These are phyloP conservation scores for Eimeria acervulina DNA, from an alignment of 169 alveolate genomes.

Conservation along the genomic window DNA sequence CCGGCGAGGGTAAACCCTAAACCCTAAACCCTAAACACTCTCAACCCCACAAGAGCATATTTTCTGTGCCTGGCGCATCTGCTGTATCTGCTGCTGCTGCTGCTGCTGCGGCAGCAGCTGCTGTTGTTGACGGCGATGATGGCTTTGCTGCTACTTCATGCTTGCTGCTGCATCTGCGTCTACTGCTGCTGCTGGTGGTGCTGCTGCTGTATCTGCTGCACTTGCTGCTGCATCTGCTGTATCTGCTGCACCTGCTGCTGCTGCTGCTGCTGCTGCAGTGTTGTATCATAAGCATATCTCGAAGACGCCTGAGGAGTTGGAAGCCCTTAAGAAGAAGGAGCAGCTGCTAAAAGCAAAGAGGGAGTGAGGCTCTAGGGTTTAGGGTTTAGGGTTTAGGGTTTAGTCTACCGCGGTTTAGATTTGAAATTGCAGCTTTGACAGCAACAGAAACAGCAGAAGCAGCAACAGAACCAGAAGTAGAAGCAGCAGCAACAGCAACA, in stretches of 20 bases:
- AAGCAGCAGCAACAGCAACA: too few species aligned
- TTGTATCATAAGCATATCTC: constrained; percentile 84
- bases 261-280: constrained; percentile 81
- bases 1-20: constrained; percentile 80
- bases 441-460: too few species aligned
- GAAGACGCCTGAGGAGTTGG: constrained; percentile 84
- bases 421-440: too few species aligned
- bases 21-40: not conserved
- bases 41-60: not conserved
- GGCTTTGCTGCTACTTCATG: not conserved
- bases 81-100: too few species aligned
- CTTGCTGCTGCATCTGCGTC: constrained; percentile 3
- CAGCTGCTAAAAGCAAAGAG: constrained; percentile 82
- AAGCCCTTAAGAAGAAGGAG: constrained; percentile 81
- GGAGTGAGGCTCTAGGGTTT: constrained; percentile 45
- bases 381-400: not conserved
- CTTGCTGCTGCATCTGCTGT: too few species aligned
- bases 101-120: too few species aligned
- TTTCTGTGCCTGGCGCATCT: not conserved
- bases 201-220: too few species aligned
- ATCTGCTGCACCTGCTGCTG: not conserved
- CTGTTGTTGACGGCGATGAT: not conserved
- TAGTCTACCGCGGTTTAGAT: too few species aligned
- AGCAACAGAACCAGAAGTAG: too few species aligned
- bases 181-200: too few species aligned